phyloP scores from a whole-genome alignment of 495 filamentous ascomycete species.

The Penicillium nucicola region DNA sequence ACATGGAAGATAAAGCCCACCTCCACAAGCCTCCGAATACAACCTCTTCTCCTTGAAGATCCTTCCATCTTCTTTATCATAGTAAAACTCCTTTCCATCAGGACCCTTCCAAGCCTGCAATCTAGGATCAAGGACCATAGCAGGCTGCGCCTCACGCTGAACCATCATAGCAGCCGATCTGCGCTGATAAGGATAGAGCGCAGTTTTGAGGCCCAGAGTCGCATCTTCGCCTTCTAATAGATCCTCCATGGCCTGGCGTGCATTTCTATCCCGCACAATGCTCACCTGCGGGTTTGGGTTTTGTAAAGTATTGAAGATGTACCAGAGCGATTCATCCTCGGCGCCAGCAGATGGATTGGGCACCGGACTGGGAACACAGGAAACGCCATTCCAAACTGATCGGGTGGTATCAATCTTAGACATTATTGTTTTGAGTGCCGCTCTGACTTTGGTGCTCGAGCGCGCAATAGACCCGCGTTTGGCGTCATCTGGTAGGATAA shows the following conservation, averaged over 20 bases:
- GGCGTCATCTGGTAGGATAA: constrained; percentile 66
- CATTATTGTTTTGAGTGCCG: constrained; percentile 50
- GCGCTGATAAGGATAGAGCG: constrained; percentile 74
- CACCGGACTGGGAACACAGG: not conserved
- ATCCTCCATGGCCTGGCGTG: constrained; percentile 57
- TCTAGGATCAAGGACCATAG: constrained; percentile 69
- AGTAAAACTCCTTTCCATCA: constrained; percentile 63
- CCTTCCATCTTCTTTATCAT: constrained; percentile 60
- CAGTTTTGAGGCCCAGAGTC: constrained; percentile 61
- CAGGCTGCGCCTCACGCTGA: constrained; percentile 69
- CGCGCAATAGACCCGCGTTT: constrained; percentile 47
- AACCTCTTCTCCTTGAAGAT: constrained; percentile 59
- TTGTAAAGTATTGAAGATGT: constrained; percentile 81
- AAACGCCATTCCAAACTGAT: constrained; percentile 54
- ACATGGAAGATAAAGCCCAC: constrained; percentile 27
- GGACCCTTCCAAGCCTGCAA: constrained; percentile 57
- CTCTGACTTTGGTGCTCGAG: constrained; percentile 36
- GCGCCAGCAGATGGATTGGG: constrained; percentile 7
- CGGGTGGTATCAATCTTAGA: constrained; percentile 53
- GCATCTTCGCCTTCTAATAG: constrained; percentile 47
- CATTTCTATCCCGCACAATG: constrained; percentile 51
- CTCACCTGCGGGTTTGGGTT: constrained; percentile 62
- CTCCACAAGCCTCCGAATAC: constrained; percentile 76
- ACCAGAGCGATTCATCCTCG: constrained; percentile 65
- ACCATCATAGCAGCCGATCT: constrained; percentile 83